phyloP scores from a whole-genome alignment of 2,329 filamentous ascomycete species.

The Talaromyces marneffei region DNA sequence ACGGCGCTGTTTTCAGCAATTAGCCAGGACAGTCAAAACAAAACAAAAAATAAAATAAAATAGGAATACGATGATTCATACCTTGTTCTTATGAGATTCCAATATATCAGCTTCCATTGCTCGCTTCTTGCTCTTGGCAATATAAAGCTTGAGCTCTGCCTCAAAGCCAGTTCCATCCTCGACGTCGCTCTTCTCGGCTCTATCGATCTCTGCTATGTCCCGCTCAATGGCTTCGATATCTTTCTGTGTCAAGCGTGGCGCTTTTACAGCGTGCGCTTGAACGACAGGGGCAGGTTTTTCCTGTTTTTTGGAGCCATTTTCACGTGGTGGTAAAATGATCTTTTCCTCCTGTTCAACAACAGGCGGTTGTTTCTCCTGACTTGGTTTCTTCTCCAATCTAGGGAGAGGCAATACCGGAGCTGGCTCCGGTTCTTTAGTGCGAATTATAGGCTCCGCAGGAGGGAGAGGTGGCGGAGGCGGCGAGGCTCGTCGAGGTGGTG shows the following conservation, averaged over 20 bases:
- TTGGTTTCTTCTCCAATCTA: conserved; percentile 26
- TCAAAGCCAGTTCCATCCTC: conserved; percentile 48
- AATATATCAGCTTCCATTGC: conserved; percentile 58
- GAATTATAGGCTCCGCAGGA: conserved; percentile 2
- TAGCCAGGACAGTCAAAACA: not conserved
- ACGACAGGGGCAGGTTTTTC: conserved; percentile 15
- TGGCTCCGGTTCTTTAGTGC: conserved; percentile 22
- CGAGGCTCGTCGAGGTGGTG: conserved; percentile 46
- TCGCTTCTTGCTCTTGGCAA: conserved; percentile 57
- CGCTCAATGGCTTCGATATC: conserved; percentile 66
- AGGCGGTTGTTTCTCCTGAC: conserved; percentile 24
- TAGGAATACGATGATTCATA: too few relatives aligned
- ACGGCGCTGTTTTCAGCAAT: conserved; percentile 50
- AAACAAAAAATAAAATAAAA: too few relatives aligned
- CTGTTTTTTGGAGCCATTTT: conserved; percentile 22
- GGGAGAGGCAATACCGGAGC: conserved; percentile 23
- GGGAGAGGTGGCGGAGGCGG: conserved; percentile 26
- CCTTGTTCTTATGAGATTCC: conserved; percentile 61
- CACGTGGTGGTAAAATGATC: conserved; percentile 15
- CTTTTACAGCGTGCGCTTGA: conserved; percentile 43
- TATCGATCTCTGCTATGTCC: conserved; percentile 56
- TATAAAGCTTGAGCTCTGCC: conserved; percentile 49
- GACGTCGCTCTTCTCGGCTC: conserved; percentile 52
- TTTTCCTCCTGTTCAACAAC: conserved; percentile 17
- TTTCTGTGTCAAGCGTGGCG: conserved; percentile 50